phyloP scores from a whole-genome alignment of 163 green algal genomes.

The Prototheca wickerhamii region DNA sequence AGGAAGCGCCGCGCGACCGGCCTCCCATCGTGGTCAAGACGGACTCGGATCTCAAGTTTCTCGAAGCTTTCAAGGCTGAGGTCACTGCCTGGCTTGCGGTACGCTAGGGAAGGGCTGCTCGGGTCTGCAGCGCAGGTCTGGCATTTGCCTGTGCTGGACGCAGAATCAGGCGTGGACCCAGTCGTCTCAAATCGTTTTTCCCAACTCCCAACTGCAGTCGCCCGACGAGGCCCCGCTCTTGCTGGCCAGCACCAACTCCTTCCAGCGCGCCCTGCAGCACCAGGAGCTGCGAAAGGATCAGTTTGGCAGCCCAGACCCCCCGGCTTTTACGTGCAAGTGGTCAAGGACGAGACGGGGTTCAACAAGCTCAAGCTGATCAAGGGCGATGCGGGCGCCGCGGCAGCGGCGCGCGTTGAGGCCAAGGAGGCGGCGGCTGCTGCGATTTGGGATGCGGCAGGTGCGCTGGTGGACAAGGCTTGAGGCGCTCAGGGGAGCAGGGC shows the following conservation, averaged over 20 bases:
- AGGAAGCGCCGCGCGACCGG: background rate
- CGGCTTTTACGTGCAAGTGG: constrained; percentile 37
- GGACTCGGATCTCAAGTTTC: background rate
- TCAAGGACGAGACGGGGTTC: background rate
- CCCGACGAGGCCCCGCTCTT: constrained; percentile 4
- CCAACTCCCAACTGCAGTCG: background rate
- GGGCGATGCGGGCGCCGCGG: background rate
- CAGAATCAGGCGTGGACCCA: too few species aligned
- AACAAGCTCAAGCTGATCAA: background rate
- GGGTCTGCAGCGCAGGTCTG: background rate
- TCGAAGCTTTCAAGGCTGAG: background rate
- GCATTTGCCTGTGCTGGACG: too few species aligned
- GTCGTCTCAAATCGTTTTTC: too few species aligned
- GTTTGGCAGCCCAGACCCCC: constrained; percentile 18
- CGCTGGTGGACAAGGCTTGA: too few species aligned
- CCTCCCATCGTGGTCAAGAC: constrained; percentile 18
- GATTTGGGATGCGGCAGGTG: background rate
- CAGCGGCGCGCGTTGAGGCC: background rate
- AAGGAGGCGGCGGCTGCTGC: background rate
- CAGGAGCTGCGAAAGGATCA: constrained; percentile 36
- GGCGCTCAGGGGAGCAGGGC: too few species aligned
- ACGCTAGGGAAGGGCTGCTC: background rate
- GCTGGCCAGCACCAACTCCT: constrained; percentile 26
- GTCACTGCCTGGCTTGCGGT: background rate
- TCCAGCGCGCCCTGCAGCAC: constrained; percentile 46